Conservation (phyloP, 495 filamentous ascomycete species). For the Penicillium mononematosum region DNA sequence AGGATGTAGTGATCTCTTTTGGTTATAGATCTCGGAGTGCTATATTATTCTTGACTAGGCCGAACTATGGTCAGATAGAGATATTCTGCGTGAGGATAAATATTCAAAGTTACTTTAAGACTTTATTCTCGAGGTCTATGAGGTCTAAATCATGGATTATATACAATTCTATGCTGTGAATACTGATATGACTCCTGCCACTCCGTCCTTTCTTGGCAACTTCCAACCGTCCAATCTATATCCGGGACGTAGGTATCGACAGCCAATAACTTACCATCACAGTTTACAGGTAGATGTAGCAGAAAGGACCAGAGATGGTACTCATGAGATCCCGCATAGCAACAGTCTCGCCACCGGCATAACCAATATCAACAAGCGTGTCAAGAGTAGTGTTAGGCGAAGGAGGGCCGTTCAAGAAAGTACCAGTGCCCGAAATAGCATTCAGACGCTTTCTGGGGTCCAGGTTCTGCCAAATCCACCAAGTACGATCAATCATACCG, state of each 20-base stretch:
- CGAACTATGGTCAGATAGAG: no score
- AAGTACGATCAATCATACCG: constrained; percentile 65
- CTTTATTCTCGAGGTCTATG: not conserved
- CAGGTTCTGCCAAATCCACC: constrained; percentile 69
- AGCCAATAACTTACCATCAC: no score
- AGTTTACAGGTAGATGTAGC: constrained; percentile 52
- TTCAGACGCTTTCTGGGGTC: constrained; percentile 46
- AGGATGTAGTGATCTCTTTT: not conserved
- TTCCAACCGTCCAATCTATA: not conserved
- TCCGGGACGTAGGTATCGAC: not conserved
- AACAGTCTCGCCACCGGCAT: constrained; percentile 36
- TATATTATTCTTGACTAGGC: not conserved
- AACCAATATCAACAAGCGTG: constrained; percentile 44
- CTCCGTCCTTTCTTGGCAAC: not conserved
- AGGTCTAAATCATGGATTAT: not conserved
- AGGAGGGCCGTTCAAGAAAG: constrained; percentile 53
- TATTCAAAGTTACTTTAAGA: not conserved
- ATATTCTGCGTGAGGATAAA: not conserved
- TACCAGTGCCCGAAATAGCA: constrained; percentile 53
- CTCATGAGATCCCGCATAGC: constrained; percentile 49
- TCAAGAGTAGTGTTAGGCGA: constrained; percentile 49
- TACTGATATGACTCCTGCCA: not conserved
- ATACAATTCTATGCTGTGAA: not conserved
- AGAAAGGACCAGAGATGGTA: constrained; percentile 54
- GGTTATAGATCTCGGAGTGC: not conserved